These are phyloP conservation scores for Calonectria ilicicola DNA, from an alignment of 2,329 filamentous ascomycete species.

Conservation along the genomic window DNA sequence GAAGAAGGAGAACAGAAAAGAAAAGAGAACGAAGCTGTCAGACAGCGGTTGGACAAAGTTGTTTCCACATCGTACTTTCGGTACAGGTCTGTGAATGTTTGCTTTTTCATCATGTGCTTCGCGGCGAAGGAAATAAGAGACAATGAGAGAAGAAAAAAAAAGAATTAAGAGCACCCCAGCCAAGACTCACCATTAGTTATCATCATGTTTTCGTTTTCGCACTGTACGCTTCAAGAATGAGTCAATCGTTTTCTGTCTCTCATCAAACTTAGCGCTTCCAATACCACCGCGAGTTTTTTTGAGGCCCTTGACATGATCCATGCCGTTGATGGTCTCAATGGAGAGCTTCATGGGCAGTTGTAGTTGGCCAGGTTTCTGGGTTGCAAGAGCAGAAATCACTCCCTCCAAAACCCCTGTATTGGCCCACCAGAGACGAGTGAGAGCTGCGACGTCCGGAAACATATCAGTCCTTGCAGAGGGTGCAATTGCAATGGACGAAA, in stretches of 20 bases:
- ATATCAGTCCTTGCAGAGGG: slow-evolving; percentile 23
- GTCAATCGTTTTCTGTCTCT: slow-evolving; percentile 80
- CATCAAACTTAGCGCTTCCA: slow-evolving; percentile 81
- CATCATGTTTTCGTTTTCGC: slow-evolving; percentile 43
- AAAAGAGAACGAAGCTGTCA: slow-evolving; percentile 59
- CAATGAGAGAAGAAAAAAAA: no score
- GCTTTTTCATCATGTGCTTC: slow-evolving; percentile 74
- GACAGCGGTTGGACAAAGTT: slow-evolving; percentile 87
- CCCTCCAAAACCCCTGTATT: slow-evolving; percentile 64
- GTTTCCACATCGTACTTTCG: slow-evolving; percentile 77
- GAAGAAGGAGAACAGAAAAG: no score
- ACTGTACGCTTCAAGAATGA: slow-evolving; percentile 74
- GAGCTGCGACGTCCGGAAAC: slow-evolving; percentile 21
- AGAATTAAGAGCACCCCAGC: no score
- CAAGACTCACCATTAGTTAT: slow-evolving; percentile 53
- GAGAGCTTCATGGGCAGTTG: slow-evolving; percentile 45
- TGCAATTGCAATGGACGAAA: slow-evolving; percentile 47
- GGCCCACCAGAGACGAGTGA: slow-evolving; percentile 56
- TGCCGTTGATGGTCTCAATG: slow-evolving; percentile 75
- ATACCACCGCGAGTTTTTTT: slow-evolving; percentile 87
- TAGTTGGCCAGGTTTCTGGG: neutral
- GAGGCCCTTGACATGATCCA: slow-evolving; percentile 77
- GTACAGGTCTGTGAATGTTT: slow-evolving; percentile 87
- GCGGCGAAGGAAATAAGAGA: slow-evolving; percentile 25
- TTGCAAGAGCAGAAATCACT: slow-evolving; percentile 28